Conservation (phyloP, 2,329 filamentous ascomycete species). For the Pezicula rhizophila region DNA sequence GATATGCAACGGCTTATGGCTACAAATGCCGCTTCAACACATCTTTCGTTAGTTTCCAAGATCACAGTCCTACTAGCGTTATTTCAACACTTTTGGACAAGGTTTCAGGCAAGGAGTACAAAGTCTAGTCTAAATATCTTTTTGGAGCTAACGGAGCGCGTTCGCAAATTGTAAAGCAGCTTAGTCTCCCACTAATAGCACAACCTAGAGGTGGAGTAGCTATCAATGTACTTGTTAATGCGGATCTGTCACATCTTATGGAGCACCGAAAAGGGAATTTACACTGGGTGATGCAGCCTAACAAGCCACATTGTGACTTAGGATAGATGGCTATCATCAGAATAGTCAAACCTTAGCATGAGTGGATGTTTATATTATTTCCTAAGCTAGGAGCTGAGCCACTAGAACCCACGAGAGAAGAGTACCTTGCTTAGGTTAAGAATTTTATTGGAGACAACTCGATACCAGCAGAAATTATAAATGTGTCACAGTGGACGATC, state of each 20-base stretch:
- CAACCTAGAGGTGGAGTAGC: conserved; percentile 39
- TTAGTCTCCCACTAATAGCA: conserved; percentile 37
- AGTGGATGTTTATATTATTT: conserved; percentile 53
- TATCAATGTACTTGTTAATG: conserved; percentile 39
- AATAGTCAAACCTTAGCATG: conserved; percentile 57
- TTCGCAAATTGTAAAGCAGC: conserved; percentile 31
- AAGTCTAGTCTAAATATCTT: conserved; percentile 41
- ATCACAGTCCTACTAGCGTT: conserved; percentile 7
- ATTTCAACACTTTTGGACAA: conserved; percentile 27
- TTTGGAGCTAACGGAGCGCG: conserved; percentile 49
- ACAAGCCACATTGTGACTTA: no score
- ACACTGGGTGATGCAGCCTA: no score
- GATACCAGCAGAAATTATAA: background rate
- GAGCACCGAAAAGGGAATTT: no score
- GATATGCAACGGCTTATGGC: conserved; percentile 30
- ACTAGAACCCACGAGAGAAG: conserved; percentile 33
- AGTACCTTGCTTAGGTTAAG: conserved; percentile 37
- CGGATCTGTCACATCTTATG: conserved; percentile 37
- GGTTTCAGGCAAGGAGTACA: conserved; percentile 30
- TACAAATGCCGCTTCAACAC: conserved; percentile 36
- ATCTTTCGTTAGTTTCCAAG: conserved; percentile 25
- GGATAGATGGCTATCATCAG: conserved; percentile 40
- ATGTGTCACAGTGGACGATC: background rate
- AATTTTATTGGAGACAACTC: conserved; percentile 44
- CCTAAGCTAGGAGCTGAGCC: conserved; percentile 30